A percentile compares a stretch with the other conserved stretches of the same genome.
Conservation (phyloP, 192 early-diverging fungal genomes). For the Cladochytrium replicatum region DNA sequence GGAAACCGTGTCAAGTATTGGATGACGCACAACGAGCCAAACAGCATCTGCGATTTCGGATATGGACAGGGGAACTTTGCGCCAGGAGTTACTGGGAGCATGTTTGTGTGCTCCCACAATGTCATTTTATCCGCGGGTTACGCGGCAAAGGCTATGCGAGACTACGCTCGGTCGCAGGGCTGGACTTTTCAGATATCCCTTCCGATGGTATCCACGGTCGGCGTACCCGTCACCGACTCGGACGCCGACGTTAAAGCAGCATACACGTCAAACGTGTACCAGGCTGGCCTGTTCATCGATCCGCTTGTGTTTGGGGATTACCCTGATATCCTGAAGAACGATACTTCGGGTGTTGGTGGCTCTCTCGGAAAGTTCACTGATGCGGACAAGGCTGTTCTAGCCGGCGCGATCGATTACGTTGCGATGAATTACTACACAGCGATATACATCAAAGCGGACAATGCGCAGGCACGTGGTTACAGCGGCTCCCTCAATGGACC, state of each 20-base stretch:
- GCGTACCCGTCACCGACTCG: constrained; percentile 1
- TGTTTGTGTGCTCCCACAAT: background rate
- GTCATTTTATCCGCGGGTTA: background rate
- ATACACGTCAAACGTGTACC: background rate
- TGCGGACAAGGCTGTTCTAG: background rate
- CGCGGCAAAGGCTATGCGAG: background rate
- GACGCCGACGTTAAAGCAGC: constrained; percentile 2
- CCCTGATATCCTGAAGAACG: constrained; percentile 2
- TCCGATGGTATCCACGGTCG: background rate
- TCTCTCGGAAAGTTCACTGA: constrained; percentile 6
- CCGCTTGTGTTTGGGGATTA: constrained; percentile 12
- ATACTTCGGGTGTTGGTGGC: background rate
- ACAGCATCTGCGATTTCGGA: background rate
- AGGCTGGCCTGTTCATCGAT: constrained; percentile 3
- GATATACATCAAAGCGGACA: background rate
- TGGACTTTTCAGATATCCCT: background rate
- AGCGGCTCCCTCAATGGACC: background rate
- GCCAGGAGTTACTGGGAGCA: background rate
- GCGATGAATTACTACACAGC: constrained; percentile 12
- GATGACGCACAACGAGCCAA: constrained; percentile 3
- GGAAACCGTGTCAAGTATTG: background rate
- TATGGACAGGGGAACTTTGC: background rate
- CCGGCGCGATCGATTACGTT: constrained; percentile 7
- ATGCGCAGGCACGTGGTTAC: background rate
- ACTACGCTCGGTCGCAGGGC: background rate